Percentiles rank a stretch among this genome's conserved stretches.
phyloP scores from a whole-genome alignment of 1,284 basidiomycete genomes.

The Moniliophthora roreri region DNA sequence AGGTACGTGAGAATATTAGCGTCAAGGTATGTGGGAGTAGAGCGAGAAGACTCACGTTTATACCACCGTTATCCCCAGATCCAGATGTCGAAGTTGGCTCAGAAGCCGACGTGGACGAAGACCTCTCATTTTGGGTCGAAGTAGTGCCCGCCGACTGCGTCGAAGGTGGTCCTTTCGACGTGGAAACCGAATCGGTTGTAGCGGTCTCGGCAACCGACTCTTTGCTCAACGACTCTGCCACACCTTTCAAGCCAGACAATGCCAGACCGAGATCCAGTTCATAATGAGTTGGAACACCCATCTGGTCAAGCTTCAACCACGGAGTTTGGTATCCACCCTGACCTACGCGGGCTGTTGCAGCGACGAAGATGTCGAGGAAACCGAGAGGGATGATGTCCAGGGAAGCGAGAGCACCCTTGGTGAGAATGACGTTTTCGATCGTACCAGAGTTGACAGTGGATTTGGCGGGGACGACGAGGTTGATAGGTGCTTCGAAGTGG shows the following conservation, averaged over 20 bases:
- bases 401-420: conserved; percentile 53
- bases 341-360: conserved; percentile 48
- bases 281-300: conserved; percentile 46
- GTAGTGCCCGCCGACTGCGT: no score
- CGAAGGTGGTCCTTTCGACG: background rate
- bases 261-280: conserved; percentile 21
- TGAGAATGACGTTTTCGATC: conserved; percentile 55
- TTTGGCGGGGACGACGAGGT: conserved; percentile 56
- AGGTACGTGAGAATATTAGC: no score
- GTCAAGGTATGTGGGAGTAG: no score
- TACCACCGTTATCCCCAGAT: no score
- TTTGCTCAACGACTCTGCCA: conserved; percentile 1
- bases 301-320: conserved; percentile 54
- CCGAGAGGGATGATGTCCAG: conserved; percentile 55
- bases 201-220: background rate
- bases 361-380: conserved; percentile 51
- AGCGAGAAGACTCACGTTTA: no score
- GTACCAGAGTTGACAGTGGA: conserved; percentile 56
- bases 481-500: conserved; percentile 52
- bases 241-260: conserved; percentile 8
- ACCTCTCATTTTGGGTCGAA: no score
- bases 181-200: background rate
- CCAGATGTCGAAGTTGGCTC: no score
- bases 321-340: conserved; percentile 53
- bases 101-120: no score